These are phyloP conservation scores for Ceratobasidium sp. DNA, from an alignment of 1,284 basidiomycete genomes.

Conservation along the genomic window DNA sequence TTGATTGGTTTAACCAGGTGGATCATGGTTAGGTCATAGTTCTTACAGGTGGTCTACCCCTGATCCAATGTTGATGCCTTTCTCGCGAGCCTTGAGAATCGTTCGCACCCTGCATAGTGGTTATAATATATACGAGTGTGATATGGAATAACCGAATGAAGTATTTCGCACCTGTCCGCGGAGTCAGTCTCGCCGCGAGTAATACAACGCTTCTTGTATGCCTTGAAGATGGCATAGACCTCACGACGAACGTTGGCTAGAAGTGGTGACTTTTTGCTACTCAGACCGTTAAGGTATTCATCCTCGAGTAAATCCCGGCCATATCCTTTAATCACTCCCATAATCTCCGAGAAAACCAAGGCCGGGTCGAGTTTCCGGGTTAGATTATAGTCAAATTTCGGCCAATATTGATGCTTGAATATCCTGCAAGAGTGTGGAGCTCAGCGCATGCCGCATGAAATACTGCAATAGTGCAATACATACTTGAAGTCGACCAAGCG, in stretches of 20 bases:
- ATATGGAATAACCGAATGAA: no score
- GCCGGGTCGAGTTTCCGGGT: neutral
- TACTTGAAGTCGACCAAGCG: conserved; percentile 30
- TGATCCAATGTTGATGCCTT: no score
- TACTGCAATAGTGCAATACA: neutral
- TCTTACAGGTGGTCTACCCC: neutral
- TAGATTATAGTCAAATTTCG: neutral
- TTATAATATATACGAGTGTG: no score
- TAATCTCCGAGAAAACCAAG: conserved; percentile 21
- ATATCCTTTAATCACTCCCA: conserved; percentile 20
- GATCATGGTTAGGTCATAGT: no score
- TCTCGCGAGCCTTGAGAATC: no score
- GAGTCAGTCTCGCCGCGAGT: no score
- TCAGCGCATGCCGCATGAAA: neutral
- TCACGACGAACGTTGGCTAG: no score
- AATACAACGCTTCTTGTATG: no score
- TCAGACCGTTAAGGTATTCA: neutral
- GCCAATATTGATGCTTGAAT: conserved; percentile 20
- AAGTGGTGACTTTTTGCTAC: neutral
- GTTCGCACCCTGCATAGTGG: no score
- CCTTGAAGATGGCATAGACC: no score
- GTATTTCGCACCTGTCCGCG: no score
- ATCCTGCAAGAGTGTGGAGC: conserved; percentile 6
- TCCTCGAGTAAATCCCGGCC: neutral
- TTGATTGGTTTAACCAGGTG: conserved; percentile 1